Evolutionary conservation across 2,329 filamentous ascomycete species (phyloP).

Genomic region (Cryphonectria japonica): DNA sequence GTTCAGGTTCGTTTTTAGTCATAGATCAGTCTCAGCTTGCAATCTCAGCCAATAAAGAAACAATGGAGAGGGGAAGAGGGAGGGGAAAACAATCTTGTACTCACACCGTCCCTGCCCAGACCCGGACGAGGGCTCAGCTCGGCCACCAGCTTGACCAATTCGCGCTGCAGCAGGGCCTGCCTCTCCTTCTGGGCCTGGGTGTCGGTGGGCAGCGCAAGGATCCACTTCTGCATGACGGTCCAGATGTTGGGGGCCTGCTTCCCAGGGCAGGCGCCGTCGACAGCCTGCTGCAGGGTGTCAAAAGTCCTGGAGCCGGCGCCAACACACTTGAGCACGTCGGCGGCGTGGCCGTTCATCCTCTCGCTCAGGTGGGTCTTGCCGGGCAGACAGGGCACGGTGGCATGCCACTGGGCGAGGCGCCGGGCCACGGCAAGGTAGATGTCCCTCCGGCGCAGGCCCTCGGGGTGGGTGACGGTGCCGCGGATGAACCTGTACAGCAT

Average conservation of each 20-base stretch:
- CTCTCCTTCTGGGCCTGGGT: conserved; percentile 71
- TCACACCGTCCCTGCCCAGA: conserved; percentile 74
- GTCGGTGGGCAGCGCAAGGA: conserved; percentile 76
- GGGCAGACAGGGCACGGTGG: conserved; percentile 63
- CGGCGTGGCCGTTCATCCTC: conserved; percentile 34
- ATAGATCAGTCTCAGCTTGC: neutral
- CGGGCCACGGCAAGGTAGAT: conserved; percentile 84
- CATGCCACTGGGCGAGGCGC: conserved; percentile 92
- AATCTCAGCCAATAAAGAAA: neutral
- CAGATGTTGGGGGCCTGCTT: conserved; percentile 85
- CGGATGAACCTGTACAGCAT: conserved; percentile 92
- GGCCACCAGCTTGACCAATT: conserved; percentile 71
- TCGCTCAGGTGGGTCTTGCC: conserved; percentile 44
- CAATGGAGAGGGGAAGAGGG: no score
- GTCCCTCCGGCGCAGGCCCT: conserved; percentile 74
- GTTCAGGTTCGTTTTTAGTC: neutral
- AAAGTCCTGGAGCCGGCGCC: conserved; percentile 38
- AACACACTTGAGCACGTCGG: conserved; percentile 27
- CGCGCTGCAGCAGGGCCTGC: conserved; percentile 70
- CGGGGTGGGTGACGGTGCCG: conserved; percentile 77
- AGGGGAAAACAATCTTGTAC: conserved; percentile 32
- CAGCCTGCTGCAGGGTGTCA: conserved; percentile 45
- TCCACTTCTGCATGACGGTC: conserved; percentile 97
- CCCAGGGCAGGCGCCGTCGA: conserved; percentile 60
- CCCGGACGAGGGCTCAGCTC: conserved; percentile 78